Evolutionary conservation across 2,329 filamentous ascomycete species (phyloP).

Genomic region (Aspergillus unguis): DNA sequence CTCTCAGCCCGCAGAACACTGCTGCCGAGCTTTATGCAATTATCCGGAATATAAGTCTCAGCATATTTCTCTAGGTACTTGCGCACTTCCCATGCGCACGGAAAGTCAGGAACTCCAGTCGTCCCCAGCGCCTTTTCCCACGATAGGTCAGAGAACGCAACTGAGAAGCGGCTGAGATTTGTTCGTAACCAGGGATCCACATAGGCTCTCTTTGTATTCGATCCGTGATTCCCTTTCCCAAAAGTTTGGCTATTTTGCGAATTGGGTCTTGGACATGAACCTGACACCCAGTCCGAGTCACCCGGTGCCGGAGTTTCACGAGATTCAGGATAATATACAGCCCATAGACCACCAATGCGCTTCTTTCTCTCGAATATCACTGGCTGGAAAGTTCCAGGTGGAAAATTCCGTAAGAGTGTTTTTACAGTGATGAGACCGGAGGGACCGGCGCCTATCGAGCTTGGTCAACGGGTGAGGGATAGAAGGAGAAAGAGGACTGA

Average conservation of each 20-base stretch:
- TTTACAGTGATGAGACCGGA: constrained; percentile 70
- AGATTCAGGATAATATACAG: constrained; percentile 46
- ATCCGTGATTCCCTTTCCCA: too few relatives aligned
- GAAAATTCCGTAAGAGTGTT: constrained; percentile 62
- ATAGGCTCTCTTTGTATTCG: background rate
- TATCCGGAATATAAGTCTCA: constrained; percentile 52
- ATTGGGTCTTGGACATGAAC: background rate
- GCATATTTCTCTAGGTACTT: constrained; percentile 66
- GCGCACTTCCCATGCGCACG: constrained; percentile 73
- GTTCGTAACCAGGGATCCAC: constrained; percentile 57
- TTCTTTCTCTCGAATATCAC: constrained; percentile 66
- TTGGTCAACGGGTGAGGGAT: background rate
- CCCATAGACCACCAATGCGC: constrained; percentile 77
- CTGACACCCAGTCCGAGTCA: background rate
- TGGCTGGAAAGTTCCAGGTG: constrained; percentile 58
- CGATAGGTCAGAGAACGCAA: constrained; percentile 60
- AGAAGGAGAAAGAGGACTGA: constrained; percentile 20
- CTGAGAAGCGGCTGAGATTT: constrained; percentile 75
- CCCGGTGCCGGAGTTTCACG: background rate
- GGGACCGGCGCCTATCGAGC: constrained; percentile 60
- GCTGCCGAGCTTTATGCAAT: constrained; percentile 51
- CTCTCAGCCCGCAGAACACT: constrained; percentile 32
- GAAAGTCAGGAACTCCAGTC: constrained; percentile 58
- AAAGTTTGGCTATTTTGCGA: background rate
- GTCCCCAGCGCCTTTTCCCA: constrained; percentile 56